Evolutionary conservation across 1,284 basidiomycete species (phyloP), one percentile per base, ranked within the genome.

Genomic region (Marasmius fiardii): DNA sequence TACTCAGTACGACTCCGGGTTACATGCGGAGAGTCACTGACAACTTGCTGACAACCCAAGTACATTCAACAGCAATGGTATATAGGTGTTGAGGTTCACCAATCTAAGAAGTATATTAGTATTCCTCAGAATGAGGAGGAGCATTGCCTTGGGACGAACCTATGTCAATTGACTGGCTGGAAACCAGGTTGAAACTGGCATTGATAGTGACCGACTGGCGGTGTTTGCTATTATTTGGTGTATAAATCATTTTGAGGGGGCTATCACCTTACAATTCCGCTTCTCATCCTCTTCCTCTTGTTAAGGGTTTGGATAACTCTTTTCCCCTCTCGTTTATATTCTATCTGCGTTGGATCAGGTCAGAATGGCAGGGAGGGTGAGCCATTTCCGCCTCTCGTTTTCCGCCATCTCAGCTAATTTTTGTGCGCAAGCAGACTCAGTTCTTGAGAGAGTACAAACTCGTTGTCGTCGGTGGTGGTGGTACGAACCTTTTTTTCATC

Each of bases 391-490:
- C 20, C 31, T 20, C 18, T 14, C 4, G 28, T 34, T 47, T 20
- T 26, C 31, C 16, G 6, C 34, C 20, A 49, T 18, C n/a, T 28
- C 18, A 33, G 20, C 34, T 26, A 20, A 20, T n/a, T 14, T 20
- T 23, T 18, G 20, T 43, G 4, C 39, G 14, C 43, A 24, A 43
- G 16, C 64, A 95, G 90, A 93, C 92, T 61, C 92, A 94, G 70
- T 95, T 96, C 77, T 76, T 96, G 72, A 81, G 93, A 68, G 94
- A 97, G 72, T 96, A 96, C 78, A 95, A 95, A 79, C 86, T 98
- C 61, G 96, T 99, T 61, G 95, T 98, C 60, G 95, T 98, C 61
- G 95, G 95, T 56, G 95, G 95, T 71, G 96, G 95, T 84, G 95
- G 95, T 90, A 58, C 48, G 45, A 28, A 6, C n/a, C 23, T n/a